Evolutionary conservation across 352 stramenopile species (phyloP).

Genomic region (Pythium dissotocum): DNA sequence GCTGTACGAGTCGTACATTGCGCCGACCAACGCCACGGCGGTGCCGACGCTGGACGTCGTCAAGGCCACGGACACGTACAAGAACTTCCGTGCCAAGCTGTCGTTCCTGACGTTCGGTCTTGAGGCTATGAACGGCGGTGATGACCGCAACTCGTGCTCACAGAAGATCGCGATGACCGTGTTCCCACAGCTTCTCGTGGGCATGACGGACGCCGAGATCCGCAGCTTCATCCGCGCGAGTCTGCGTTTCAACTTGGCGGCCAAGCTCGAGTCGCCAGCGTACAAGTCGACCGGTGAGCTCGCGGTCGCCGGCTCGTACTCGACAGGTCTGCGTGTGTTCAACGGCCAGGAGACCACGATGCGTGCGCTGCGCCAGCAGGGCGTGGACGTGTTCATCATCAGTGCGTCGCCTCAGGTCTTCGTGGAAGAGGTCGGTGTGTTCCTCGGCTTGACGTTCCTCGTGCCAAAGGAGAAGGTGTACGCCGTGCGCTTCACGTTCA

Average conservation of each 20-base stretch:
- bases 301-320: constrained; percentile 43
- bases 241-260: constrained; percentile 49
- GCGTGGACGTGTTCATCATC: constrained; percentile 59
- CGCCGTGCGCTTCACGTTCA: constrained; percentile 53
- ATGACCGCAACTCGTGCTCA: constrained; percentile 40
- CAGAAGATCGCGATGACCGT: constrained; percentile 55
- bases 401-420: constrained; percentile 61
- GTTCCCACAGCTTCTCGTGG: constrained; percentile 53
- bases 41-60: constrained; percentile 15
- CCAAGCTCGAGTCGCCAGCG: constrained; percentile 36
- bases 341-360: constrained; percentile 65
- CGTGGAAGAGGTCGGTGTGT: constrained; percentile 42
- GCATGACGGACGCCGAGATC: constrained; percentile 58
- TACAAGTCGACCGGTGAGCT: constrained; percentile 47
- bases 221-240: constrained; percentile 45
- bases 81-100: constrained; percentile 66
- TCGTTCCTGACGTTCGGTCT: constrained; percentile 46
- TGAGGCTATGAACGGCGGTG: constrained; percentile 46
- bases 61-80: constrained; percentile 43
- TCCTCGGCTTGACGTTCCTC: constrained; percentile 52
- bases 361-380: constrained; percentile 43
- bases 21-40: constrained; percentile 28
- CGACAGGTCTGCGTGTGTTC: constrained; percentile 56
- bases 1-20: constrained; percentile 60
- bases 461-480: constrained; percentile 57